A percentile compares a stretch with the other conserved stretches of the same genome.
Conservation (phyloP, 306 rosid genomes). For the Quercus bicolor region DNA sequence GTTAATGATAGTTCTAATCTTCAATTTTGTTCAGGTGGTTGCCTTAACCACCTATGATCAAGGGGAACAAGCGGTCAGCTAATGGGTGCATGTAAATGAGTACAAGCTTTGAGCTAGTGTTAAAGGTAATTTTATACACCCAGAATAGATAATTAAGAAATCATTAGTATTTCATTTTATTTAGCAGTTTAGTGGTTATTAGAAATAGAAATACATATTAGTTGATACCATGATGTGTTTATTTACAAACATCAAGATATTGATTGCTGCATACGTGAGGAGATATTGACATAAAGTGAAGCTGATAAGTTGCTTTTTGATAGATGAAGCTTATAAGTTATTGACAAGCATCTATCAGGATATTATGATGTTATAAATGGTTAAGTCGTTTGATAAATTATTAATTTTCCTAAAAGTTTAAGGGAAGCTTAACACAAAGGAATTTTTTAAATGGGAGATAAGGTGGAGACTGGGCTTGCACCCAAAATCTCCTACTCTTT, state of each 20-base stretch:
- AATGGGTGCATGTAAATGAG: conserved; percentile 80
- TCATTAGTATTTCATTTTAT: not conserved
- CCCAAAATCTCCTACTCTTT: not conserved
- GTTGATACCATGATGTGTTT: not conserved
- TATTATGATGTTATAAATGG: not conserved
- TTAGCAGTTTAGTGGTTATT: not conserved
- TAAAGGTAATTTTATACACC: conserved; percentile 33
- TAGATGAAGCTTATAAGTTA: not conserved
- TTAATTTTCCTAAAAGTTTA: too few species aligned
- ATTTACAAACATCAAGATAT: not conserved
- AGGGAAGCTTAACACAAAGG: too few species aligned
- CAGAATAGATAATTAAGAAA: not conserved
- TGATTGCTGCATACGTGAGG: not conserved
- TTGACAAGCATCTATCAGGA: not conserved
- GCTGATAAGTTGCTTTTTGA: not conserved
- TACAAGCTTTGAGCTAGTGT: conserved; percentile 54
- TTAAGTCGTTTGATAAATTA: not conserved
- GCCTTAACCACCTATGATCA: conserved; percentile 58
- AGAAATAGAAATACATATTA: not conserved
- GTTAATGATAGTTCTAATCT: not conserved
- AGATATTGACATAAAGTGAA: not conserved
- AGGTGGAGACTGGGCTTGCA: too few species aligned
- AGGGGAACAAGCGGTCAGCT: conserved; percentile 93
- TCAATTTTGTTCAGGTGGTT: conserved; percentile 70
- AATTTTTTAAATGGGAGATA: too few species aligned